phyloP scores from a whole-genome alignment of 495 filamentous ascomycete species.

The Penicillium pancosmium region DNA sequence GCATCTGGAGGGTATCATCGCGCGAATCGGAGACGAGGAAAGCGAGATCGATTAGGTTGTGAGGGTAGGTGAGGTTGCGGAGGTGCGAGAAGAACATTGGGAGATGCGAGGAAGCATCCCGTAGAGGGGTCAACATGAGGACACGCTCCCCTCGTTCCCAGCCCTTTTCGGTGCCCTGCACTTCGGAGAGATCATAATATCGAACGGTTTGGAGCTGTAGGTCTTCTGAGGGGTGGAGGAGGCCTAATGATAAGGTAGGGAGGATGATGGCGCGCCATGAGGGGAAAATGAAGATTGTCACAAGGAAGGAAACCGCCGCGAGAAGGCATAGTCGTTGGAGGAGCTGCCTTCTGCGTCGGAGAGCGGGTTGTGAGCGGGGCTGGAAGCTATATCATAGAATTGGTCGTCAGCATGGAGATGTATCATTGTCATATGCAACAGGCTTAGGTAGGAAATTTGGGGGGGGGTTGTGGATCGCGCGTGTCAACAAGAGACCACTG shows the following conservation, averaged over 20 bases:
- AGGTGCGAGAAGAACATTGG: slow-evolving; percentile 99
- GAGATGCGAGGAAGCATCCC: slow-evolving; percentile 91
- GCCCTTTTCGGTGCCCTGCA: slow-evolving; percentile 84
- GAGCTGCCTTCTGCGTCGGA: slow-evolving; percentile 74
- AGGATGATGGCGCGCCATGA: slow-evolving; percentile 70
- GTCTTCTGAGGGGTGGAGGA: slow-evolving; percentile 68
- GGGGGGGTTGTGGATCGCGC: not conserved
- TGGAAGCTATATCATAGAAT: slow-evolving; percentile 66
- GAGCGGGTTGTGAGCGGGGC: slow-evolving; percentile 74
- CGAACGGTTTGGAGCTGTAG: slow-evolving; percentile 88
- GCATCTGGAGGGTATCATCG: slow-evolving; percentile 79
- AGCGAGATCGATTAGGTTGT: slow-evolving; percentile 92
- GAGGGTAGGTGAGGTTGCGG: slow-evolving; percentile 94
- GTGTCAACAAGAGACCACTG: not conserved
- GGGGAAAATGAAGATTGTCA: slow-evolving; percentile 68
- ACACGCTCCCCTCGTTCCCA: slow-evolving; percentile 97
- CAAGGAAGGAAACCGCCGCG: slow-evolving; percentile 54
- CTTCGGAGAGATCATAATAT: slow-evolving; percentile 92
- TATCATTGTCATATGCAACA: slow-evolving; percentile 10
- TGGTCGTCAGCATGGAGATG: slow-evolving; percentile 13
- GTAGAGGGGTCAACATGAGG: slow-evolving; percentile 89
- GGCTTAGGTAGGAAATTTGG: not conserved
- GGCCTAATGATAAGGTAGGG: slow-evolving; percentile 65
- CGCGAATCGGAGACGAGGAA: slow-evolving; percentile 98
- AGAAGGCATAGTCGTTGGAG: slow-evolving; percentile 65